Evolutionary conservation across 1,284 basidiomycete species (phyloP), one percentile per base, ranked within the genome.

Genomic region (Trichosporon ovoides): DNA sequence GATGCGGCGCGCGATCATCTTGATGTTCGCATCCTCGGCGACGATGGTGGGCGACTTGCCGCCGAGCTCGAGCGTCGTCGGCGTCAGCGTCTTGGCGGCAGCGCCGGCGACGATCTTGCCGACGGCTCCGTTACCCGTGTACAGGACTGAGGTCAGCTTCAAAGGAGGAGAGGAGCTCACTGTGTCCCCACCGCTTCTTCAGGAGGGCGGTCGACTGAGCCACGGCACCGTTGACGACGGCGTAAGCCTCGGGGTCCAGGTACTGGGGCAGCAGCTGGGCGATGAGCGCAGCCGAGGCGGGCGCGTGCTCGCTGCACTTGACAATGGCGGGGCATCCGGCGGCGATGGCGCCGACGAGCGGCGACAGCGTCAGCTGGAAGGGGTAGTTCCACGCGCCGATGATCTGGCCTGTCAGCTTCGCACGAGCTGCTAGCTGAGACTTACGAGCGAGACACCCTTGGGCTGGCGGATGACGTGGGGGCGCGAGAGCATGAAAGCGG

Each of bases 1-100:
- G 56, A 88, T 66, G 61, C 69, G 66, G 57, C 70, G 71, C 16
- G 75, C 78, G 18, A 74, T 72, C 60, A 76, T 77, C 56, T 66
- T 68, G 40, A 82, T 61, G 52, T 79, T 78, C 35, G 80, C 80
- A 51, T 80, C 81, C 0, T 86, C 80, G 69, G 92, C 87, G 52
- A 95, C 78, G 66, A 93, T 83, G 13, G 86, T 87, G 1, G 92
- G 91, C 18, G 85, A 89, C 78, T 95, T 95, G 55, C 88, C 87
- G 31, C 87, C 87, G 9, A 89, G 81, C 63, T 78, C 92, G 48
- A 93, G 83, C 7, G 89, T 87, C 22, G 88, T 80, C 0, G 93
- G 91, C 0, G 91, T 91, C 18, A 96, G 78, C 56, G 87, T 85
- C 75, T 93, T 88, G 10, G 89, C 91, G 3, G 91, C 91, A 0